Evolutionary conservation across 495 filamentous ascomycete genomes (phyloP), one percentile per base, ranked within the genome.

Genomic region (Aspergillus cavernicola): DNA sequence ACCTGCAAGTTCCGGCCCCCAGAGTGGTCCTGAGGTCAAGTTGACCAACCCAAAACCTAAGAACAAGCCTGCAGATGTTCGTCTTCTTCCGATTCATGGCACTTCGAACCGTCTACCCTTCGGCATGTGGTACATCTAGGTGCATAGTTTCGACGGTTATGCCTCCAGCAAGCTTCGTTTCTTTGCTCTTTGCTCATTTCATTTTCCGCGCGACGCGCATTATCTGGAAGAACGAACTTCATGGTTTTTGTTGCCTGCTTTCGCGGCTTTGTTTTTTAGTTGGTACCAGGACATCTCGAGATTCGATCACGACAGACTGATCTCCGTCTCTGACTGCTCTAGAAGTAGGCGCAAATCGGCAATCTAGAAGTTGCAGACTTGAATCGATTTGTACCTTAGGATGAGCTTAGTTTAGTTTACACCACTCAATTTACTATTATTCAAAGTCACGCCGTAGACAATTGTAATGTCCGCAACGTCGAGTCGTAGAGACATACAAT

Each of bases 91-190:
- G 0, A 74, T 78, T 53, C 53, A 64, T 29, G 64, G 61, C 4
- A 66, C 59, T 18, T 50, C 50, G 1, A 68, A 70, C 45, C 57
- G 61, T 19, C 53, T 75, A 31, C 64, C 64, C 5, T 67, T 68
- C 33, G 55, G 58, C 6, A 73, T 73, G 70, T 75, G 72, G 72
- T 75, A 70, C 51, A 66, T 75, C 16, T 75, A 62, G 50, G 16
- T 2, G 20, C 10, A n/a, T 36, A 33, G 31, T 11, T 3, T 33
- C 31, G 31, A n/a, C 31, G 12, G 12, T 13, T 11, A 33, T n/a
- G 1, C 31, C 1, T 19, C 31, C 26, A 28, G 20, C 12, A 42
- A 15, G 5, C 20, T 42, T 28, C 3, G 8, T 42, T 12, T 42
- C 5, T 42, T 26, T 15, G 23, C 3, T 16, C 23, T 9, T 42